Conservation (phyloP, 106 monocot species). For the Agapanthus africanus region DNA sequence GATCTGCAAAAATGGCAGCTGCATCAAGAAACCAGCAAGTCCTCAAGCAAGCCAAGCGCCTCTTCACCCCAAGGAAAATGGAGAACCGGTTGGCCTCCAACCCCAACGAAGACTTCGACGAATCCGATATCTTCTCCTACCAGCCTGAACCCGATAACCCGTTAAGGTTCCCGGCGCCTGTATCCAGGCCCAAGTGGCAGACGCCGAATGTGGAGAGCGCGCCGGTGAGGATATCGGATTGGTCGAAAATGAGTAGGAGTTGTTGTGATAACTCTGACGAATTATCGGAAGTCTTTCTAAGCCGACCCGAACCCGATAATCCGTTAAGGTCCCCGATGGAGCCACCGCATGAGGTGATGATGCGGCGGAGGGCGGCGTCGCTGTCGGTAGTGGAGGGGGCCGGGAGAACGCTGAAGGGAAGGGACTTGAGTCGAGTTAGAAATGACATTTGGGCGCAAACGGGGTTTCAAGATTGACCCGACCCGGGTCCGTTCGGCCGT, state of each 20-base stretch:
- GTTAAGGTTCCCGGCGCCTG: background rate
- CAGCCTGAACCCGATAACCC: slow-evolving; percentile 1
- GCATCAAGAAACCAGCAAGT: background rate
- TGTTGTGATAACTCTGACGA: background rate
- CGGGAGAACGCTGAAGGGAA: slow-evolving; percentile 69
- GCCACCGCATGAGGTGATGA: slow-evolving; percentile 56
- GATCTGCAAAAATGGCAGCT: slow-evolving; percentile 8
- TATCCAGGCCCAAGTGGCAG: background rate
- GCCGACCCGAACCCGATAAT: too few species aligned
- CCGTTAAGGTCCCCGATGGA: background rate
- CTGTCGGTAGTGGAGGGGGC: slow-evolving; percentile 64
- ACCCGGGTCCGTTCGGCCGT: too few species aligned
- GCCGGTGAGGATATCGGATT: slow-evolving; percentile 54
- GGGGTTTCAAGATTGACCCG: slow-evolving; percentile 59
- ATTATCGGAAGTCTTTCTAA: too few species aligned
- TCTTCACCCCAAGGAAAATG: slow-evolving; percentile 15
- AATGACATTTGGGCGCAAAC: slow-evolving; percentile 65
- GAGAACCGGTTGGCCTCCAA: background rate
- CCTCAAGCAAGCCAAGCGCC: slow-evolving; percentile 13
- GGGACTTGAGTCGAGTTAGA: slow-evolving; percentile 67
- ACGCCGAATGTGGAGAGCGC: background rate
- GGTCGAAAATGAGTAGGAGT: slow-evolving; percentile 34
- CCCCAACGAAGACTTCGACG: slow-evolving; percentile 36
- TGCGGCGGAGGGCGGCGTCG: slow-evolving; percentile 33
- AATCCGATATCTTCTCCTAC: slow-evolving; percentile 31